A percentile compares a stretch with the other conserved stretches of the same genome.
Conservation (phyloP, 441 rosid species). For the Croton laevigatus region DNA sequence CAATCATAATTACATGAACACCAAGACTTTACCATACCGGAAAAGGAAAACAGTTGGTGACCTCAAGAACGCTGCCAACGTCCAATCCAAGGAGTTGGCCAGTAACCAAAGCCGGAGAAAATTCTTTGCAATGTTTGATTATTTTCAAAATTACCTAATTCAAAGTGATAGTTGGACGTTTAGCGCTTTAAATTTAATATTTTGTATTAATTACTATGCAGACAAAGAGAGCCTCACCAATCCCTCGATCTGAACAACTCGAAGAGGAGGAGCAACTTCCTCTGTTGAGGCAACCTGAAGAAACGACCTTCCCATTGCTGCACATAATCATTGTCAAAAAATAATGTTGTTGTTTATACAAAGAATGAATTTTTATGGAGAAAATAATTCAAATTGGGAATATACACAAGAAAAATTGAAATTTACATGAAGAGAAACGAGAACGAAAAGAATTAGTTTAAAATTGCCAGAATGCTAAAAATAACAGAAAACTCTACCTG, state of each 20-base stretch:
- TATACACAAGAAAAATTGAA: too few relatives aligned
- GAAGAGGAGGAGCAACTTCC: constrained; percentile 78
- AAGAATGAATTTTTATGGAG: too few relatives aligned
- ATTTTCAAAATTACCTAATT: constrained; percentile 79
- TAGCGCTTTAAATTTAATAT: not conserved
- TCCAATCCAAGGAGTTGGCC: constrained; percentile 97
- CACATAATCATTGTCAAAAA: not conserved
- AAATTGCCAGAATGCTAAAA: not conserved
- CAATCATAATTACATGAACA: not conserved
- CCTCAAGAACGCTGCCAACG: constrained; percentile 96
- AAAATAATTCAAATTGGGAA: too few relatives aligned
- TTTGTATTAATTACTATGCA: not conserved
- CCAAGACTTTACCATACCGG: constrained; percentile 43
- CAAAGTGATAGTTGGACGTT: not conserved
- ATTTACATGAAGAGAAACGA: not conserved
- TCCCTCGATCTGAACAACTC: constrained; percentile 98
- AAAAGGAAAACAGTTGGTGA: constrained; percentile 95
- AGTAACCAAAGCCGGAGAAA: constrained; percentile 85
- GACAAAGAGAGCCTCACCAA: constrained; percentile 42
- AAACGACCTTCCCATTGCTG: constrained; percentile 56
- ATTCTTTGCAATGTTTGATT: constrained; percentile 94
- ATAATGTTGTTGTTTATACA: not conserved
- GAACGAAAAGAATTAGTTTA: too few relatives aligned
- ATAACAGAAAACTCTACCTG: not conserved
- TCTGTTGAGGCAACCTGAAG: constrained; percentile 83